A percentile compares a stretch with the other conserved stretches of the same genome.
These are phyloP conservation scores for Trametes versicolor DNA, from an alignment of 1,284 basidiomycete genomes.

Conservation along the genomic window DNA sequence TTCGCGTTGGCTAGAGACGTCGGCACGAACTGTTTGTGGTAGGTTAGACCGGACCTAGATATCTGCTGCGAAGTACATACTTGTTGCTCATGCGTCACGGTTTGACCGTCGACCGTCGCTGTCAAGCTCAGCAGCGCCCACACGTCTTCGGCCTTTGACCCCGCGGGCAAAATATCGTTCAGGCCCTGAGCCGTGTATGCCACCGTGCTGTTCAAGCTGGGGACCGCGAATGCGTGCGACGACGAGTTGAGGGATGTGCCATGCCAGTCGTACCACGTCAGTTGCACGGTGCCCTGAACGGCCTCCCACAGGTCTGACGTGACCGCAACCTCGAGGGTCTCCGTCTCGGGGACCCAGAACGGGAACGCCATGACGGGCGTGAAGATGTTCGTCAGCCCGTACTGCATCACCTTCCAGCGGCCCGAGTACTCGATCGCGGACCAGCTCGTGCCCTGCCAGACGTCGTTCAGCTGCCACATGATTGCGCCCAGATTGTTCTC, in stretches of 20 bases:
- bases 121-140: slow-evolving; percentile 63
- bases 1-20: slow-evolving; percentile 55
- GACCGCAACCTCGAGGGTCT: slow-evolving; percentile 59
- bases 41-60: slow-evolving; percentile 1
- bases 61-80: slow-evolving; percentile 45
- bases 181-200: slow-evolving; percentile 53
- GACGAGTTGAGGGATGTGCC: slow-evolving; percentile 54
- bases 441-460: slow-evolving; percentile 73
- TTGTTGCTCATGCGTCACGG: slow-evolving; percentile 61
- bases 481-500: slow-evolving; percentile 69
- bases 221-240: slow-evolving; percentile 53
- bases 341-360: slow-evolving; percentile 60
- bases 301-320: slow-evolving; percentile 62
- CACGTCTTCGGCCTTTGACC: slow-evolving; percentile 52
- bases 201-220: slow-evolving; percentile 61
- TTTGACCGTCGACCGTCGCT: slow-evolving; percentile 52
- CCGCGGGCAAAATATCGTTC: slow-evolving; percentile 55
- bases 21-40: slow-evolving; percentile 59
- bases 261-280: slow-evolving; percentile 69
- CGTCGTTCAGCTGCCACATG: slow-evolving; percentile 74
- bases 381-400: slow-evolving; percentile 57
- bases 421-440: slow-evolving; percentile 68
- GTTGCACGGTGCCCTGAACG: slow-evolving; percentile 56
- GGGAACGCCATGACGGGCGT: slow-evolving; percentile 61
- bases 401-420: slow-evolving; percentile 69